Evolutionary conservation across 345 rosid genomes (phyloP), one percentile per base, ranked within the genome.

Genomic region (Nasturtium officinale): DNA sequence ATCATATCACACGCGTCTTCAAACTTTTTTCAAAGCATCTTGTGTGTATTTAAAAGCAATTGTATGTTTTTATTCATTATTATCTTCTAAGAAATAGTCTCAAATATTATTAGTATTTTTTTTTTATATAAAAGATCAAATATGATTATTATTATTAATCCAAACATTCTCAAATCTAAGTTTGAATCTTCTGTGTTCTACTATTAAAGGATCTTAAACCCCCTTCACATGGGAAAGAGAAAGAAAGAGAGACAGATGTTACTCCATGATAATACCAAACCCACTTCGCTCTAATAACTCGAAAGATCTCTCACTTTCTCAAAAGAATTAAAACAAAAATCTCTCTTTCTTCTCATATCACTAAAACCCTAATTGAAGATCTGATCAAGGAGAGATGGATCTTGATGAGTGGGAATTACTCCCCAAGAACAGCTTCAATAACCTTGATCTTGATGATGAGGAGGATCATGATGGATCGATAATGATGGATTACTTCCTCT

Each of bases 361-460:
- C 52, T 55, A 57, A 66, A 75, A 51, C 69, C 74, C 63, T 60
- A 9, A 54, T 13, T 1, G 11, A 69, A 45, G 30, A 54, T 64
- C 77, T 2, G 56, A 37, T 68, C 74, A 75, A 58, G 60, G 7
- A 38, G 52, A 67, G 38, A 89, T 87, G 96, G 96, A 91, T 85
- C 85, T 87, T 33, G 90, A 91, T 0, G 97, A 87, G 46, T 95
- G 99, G 99, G 98, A 90, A 69, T 69, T 90, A 48, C 87, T 95
- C 7, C 85, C 96, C 11, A 81, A 71, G 37, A 81, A 73, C 37
- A 79, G 85, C 25, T 81, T 81, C 61, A 59, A 62, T 25, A 68
- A 61, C 37, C 63, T 75, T 66, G 81, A 77, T 38, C 86, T 80
- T 32, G 86, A 83, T 73, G 72, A 67, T 7, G 84, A 79, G 5